These are phyloP conservation scores for Spathaspora sp. DNA, from an alignment of 805 yeast genomes.

Conservation along the genomic window DNA sequence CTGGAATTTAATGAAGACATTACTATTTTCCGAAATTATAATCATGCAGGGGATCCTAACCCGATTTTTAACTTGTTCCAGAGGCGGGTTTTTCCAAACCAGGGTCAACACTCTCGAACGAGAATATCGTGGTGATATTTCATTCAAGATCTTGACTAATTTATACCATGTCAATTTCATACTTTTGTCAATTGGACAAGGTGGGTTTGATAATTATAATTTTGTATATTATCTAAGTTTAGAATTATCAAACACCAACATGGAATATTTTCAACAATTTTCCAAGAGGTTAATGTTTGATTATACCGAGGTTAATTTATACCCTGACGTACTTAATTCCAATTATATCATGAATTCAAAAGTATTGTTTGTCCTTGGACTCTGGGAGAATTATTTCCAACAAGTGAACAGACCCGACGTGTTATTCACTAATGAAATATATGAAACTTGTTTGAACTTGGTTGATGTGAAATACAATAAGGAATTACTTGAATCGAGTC, in stretches of 20 bases:
- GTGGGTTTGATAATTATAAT: slow-evolving; percentile 62
- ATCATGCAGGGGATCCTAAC: slow-evolving; percentile 49
- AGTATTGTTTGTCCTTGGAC: slow-evolving; percentile 42
- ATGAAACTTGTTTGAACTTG: slow-evolving; percentile 29
- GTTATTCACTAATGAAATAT: slow-evolving; percentile 21
- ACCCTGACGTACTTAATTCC: slow-evolving; percentile 21
- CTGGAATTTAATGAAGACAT: slow-evolving; percentile 38
- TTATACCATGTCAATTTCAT: slow-evolving; percentile 46
- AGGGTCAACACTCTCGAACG: background rate
- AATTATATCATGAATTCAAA: slow-evolving; percentile 32
- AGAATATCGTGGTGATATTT: slow-evolving; percentile 16
- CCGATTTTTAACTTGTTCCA: slow-evolving; percentile 20
- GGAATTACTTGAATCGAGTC: slow-evolving; percentile 55
- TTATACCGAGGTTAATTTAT: slow-evolving; percentile 30
- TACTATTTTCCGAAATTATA: slow-evolving; percentile 46
- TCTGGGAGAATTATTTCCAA: slow-evolving; percentile 45
- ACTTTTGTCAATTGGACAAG: slow-evolving; percentile 53
- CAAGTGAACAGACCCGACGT: slow-evolving; percentile 12
- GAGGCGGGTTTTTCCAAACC: background rate
- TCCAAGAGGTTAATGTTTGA: slow-evolving; percentile 29
- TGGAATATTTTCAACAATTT: slow-evolving; percentile 24
- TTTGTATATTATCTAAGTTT: slow-evolving; percentile 51
- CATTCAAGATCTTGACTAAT: slow-evolving; percentile 31
- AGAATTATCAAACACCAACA: slow-evolving; percentile 28
- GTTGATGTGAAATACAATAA: slow-evolving; percentile 22